Conservation (phyloP, 1,284 basidiomycete species). For the Cerrena zonata region DNA sequence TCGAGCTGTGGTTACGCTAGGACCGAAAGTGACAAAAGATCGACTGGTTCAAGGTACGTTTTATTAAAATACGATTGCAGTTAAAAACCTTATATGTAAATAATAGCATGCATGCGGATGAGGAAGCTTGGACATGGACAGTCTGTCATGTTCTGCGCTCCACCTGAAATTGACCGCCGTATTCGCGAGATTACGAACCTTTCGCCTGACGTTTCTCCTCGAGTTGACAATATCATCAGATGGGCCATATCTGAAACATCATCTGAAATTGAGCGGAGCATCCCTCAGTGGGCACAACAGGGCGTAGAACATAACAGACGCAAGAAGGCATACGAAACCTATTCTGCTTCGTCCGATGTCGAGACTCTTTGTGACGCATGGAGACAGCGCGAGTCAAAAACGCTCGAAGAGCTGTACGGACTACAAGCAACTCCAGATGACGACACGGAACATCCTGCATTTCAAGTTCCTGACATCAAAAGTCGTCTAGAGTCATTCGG, state of each 20-base stretch:
- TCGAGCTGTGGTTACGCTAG: conserved; percentile 49
- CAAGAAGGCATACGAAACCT: background rate
- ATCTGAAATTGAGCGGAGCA: conserved; percentile 33
- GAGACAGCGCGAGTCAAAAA: background rate
- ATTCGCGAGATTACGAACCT: conserved; percentile 29
- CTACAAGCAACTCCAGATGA: background rate
- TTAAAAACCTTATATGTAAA: background rate
- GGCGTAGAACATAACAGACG: conserved; percentile 31
- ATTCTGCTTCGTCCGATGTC: background rate
- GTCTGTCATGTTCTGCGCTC: conserved; percentile 46
- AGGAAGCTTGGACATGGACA: conserved; percentile 45
- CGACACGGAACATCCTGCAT: background rate
- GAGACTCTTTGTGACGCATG: background rate
- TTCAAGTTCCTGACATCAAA: background rate
- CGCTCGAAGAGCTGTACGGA: background rate
- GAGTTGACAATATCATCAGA: conserved; percentile 30
- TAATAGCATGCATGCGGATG: conserved; percentile 47
- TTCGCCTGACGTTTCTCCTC: background rate
- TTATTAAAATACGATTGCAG: conserved; percentile 14
- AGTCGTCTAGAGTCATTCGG: background rate
- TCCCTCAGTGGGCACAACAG: conserved; percentile 44
- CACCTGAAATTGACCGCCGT: conserved; percentile 37
- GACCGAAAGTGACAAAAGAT: conserved; percentile 51
- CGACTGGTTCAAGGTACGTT: conserved; percentile 43
- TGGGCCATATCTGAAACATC: conserved; percentile 47